These are phyloP conservation scores for Lachancea meyersii DNA, from an alignment of 805 yeast genomes.

Conservation along the genomic window DNA sequence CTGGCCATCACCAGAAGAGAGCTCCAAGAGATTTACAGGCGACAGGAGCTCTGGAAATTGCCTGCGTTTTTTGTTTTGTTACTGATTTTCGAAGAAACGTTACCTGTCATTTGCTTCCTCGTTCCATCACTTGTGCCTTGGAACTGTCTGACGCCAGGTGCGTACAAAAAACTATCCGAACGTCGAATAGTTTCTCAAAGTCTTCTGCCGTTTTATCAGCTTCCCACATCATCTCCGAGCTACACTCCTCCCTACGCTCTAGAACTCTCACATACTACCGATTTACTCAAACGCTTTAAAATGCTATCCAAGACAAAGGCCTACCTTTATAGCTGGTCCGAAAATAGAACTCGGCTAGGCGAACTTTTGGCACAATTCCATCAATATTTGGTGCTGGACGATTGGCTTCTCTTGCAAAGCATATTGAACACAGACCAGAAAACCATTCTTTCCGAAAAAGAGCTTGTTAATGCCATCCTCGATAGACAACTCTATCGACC, in stretches of 20 bases:
- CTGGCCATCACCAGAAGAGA: constrained; percentile 42
- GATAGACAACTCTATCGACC: constrained; percentile 49
- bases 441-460: constrained; percentile 39
- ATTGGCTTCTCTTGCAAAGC: constrained; percentile 23
- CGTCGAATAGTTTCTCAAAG: constrained; percentile 5
- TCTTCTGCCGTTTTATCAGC: constrained; percentile 7
- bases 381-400: constrained; percentile 39
- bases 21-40: constrained; percentile 41
- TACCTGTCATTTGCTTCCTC: constrained; percentile 47
- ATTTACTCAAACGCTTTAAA: constrained; percentile 34
- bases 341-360: constrained; percentile 34
- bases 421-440: constrained; percentile 10
- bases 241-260: constrained; percentile 45
- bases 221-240: constrained; percentile 8
- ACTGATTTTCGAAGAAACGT: constrained; percentile 46
- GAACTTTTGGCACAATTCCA: constrained; percentile 45
- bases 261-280: constrained; percentile 33
- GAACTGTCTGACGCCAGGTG: constrained; percentile 49
- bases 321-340: constrained; percentile 36
- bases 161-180: constrained; percentile 32
- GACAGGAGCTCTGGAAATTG: constrained; percentile 41
- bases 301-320: constrained; percentile 37
- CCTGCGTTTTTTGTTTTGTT: constrained; percentile 47
- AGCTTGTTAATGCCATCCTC: constrained; percentile 47
- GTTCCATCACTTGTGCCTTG: constrained; percentile 53